phyloP scores from a whole-genome alignment of 129 eudicot genomes.

The Erigeron canadensis region DNA sequence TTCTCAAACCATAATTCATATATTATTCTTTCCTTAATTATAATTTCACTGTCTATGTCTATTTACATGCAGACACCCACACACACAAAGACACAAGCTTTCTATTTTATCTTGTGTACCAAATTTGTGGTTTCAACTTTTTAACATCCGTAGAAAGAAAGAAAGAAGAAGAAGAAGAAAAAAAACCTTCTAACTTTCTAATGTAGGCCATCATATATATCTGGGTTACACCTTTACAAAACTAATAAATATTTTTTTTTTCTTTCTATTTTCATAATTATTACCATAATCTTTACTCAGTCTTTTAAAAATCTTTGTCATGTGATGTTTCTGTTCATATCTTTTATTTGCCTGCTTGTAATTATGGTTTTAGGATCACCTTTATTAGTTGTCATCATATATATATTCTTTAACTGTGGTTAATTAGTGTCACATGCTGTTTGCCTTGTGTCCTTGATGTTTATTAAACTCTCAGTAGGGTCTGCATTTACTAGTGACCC shows the following conservation, averaged over 20 bases:
- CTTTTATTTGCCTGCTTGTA: constrained; percentile 27
- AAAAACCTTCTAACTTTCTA: background rate
- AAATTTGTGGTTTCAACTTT: too few relatives aligned
- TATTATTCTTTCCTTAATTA: background rate
- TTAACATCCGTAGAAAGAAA: too few relatives aligned
- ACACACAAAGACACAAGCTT: too few relatives aligned
- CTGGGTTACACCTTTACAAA: too few relatives aligned
- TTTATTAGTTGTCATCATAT: constrained; percentile 16
- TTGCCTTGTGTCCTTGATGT: constrained; percentile 16
- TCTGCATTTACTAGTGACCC: constrained; percentile 4
- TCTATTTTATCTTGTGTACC: too few relatives aligned
- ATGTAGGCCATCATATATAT: constrained; percentile 23
- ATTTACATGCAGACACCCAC: background rate
- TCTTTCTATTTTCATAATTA: background rate
- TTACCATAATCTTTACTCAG: background rate
- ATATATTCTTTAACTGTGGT: constrained; percentile 25
- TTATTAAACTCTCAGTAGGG: constrained; percentile 29
- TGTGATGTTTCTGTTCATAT: constrained; percentile 42
- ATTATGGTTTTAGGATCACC: constrained; percentile 23
- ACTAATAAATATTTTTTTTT: background rate
- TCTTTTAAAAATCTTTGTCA: constrained; percentile 16
- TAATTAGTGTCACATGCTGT: constrained; percentile 40
- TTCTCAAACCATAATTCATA: too few relatives aligned
- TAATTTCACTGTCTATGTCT: background rate
- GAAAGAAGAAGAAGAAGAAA: background rate